Evolutionary conservation across 2,329 filamentous ascomycete species (phyloP), one percentile per base, ranked within the genome.

Genomic region (Parastagonospora avenae): DNA sequence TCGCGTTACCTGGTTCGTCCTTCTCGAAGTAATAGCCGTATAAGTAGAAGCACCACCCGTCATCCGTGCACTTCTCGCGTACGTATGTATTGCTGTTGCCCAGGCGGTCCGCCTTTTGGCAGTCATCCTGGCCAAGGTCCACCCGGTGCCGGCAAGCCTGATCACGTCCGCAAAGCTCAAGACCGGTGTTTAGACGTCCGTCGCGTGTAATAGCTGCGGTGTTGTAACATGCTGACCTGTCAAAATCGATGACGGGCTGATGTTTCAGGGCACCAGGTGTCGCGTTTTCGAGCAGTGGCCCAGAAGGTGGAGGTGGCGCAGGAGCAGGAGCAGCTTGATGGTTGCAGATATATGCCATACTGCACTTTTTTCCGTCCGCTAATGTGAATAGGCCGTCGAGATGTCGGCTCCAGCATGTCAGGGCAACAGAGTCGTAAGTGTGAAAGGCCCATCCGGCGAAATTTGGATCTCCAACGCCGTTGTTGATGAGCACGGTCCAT

Each of bases 311-410:
- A 12, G 37, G 16, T 19, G 14, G 42, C 5, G 42, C 42, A 1
- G 42, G 42, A 32, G 42, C 31, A 16, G 42, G 31, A 35, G 28
- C 4, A 9, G 41, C n/a, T 9, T 10, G 8, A 24, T 44, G 42
- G 14, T 44, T 44, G 10, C 30, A 44, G 15, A 44, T 44, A 16
- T 44, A 44, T 14, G 42, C 42, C 42, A 44, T 44, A 16, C 42
- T 44, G 16, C 42, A 44, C 11, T 44, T 32, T 33, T 44, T 44
- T 5, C 42, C 42, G 16, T 44, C 42, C n/a, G 42, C 42, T n/a
- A 44, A 14, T 16, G 42, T 44, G 30, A 44, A 44, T 11, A 44
- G 30, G 8, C 42, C 42, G 27, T 35, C 42, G 12, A 44, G 10
- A 27, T 44, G 42, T 7, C 42, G 29, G 7, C 42, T 44, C 42